These are phyloP conservation scores for Immersiella caudata DNA, from an alignment of 495 filamentous ascomycete species.

Conservation along the genomic window DNA sequence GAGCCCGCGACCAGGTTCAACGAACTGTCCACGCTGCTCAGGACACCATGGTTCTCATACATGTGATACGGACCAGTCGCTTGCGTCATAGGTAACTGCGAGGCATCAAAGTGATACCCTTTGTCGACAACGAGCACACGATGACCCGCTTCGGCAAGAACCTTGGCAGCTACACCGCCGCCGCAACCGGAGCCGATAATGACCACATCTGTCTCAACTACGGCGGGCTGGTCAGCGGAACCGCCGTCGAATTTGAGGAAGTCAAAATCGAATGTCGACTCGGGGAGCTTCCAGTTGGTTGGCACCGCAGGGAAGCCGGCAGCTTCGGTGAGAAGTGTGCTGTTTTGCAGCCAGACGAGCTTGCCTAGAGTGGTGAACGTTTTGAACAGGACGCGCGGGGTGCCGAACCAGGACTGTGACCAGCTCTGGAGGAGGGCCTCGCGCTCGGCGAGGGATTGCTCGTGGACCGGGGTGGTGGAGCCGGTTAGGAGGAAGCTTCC, in stretches of 20 bases:
- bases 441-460: slow-evolving; percentile 63
- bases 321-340: slow-evolving; percentile 57
- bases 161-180: slow-evolving; percentile 80
- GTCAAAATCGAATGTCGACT: slow-evolving; percentile 46
- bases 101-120: slow-evolving; percentile 69
- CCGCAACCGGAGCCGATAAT: slow-evolving; percentile 88
- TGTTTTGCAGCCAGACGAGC: slow-evolving; percentile 61
- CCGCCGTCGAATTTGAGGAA: slow-evolving; percentile 54
- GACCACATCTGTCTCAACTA: slow-evolving; percentile 76
- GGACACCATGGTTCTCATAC: slow-evolving; percentile 61
- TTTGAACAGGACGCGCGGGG: slow-evolving; percentile 61
- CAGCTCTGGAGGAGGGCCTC: slow-evolving; percentile 64
- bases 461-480: slow-evolving; percentile 61
- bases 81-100: slow-evolving; percentile 72
- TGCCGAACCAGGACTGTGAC: slow-evolving; percentile 58
- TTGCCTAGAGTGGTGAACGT: slow-evolving; percentile 58
- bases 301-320: slow-evolving; percentile 66
- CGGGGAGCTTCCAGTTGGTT: slow-evolving; percentile 60
- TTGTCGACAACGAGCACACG: slow-evolving; percentile 84
- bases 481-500: slow-evolving; percentile 71
- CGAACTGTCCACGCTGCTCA: slow-evolving; percentile 64
- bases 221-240: slow-evolving; percentile 30
- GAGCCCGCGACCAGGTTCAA: slow-evolving; percentile 67
- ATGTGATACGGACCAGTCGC: slow-evolving; percentile 59
- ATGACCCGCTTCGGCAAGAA: slow-evolving; percentile 70